Base-by-base conservation (phyloP, 2,329 filamentous ascomycete genomes). In the Teratosphaeria zuluensis region DNA sequence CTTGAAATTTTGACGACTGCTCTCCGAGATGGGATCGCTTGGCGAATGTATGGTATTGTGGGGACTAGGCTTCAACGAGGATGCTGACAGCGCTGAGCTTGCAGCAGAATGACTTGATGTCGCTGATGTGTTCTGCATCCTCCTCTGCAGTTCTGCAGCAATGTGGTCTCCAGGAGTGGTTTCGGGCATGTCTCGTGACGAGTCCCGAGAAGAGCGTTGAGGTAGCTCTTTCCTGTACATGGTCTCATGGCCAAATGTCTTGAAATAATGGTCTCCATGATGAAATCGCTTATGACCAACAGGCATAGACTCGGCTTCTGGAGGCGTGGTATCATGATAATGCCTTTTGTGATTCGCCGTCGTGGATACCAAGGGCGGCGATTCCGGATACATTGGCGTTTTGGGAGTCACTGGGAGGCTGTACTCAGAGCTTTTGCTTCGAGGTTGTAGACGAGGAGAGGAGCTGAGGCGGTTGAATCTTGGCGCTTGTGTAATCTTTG, bases 181-280 rank as follows among this genome's bases (percentile, higher is more conserved):
- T 19, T 21, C n/a, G n/a, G 42, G 19, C 42, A n/a, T 48, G 9
- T 8, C 42, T 48, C 19, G 28, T 1, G 28, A 53, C 5, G 28
- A 30, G 3, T 32, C 52, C 6, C 24, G 52, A 2, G 52, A 12
- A 12, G 52, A 32, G 52, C 2, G 28, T n/a, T 21, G 28, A 31
- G 52, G 16, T 32, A 63, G 64, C n/a, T 63, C 64, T 42, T 64
- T 63, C 31, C 52, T 59, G 31, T 58, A 59, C 28, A 61, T 61
- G 1, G 58, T 61, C 16, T 66, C 62, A 8, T 42, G 35, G 28
- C 52, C 53, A 35, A 67, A 67, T 12, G 64, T 59, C 3, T 56
- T 62, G 51, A 69, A 69, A 32, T 67, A 68, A 14, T 62, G 64
- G 28, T 65, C 61, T 9, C 60, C 63, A 35, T 63, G 62, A 14